These are phyloP conservation scores for Cucurbita ficifolia DNA, from an alignment of 306 rosid species.

Conservation along the genomic window DNA sequence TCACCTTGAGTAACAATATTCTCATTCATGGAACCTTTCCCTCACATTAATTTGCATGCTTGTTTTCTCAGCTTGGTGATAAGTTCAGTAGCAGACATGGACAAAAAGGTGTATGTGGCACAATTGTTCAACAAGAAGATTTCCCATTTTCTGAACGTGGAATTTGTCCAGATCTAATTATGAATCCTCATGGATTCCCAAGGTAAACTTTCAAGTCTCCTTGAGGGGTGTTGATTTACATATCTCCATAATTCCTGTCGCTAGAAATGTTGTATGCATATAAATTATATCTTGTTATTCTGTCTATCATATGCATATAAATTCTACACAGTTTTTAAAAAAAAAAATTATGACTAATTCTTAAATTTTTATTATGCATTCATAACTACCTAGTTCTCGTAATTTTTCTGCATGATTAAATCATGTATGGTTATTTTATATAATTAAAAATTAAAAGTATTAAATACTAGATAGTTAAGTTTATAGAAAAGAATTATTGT, in stretches of 20 bases:
- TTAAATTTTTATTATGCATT: not conserved
- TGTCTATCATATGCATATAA: not conserved
- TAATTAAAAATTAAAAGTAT: not conserved
- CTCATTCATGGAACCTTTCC: not conserved
- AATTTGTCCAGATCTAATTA: conserved; percentile 90
- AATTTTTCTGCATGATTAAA: not conserved
- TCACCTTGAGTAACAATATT: conserved; percentile 5
- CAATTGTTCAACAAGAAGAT: conserved; percentile 88
- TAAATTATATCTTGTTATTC: not conserved
- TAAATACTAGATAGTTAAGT: not conserved
- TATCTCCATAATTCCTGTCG: not conserved
- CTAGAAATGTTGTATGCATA: not conserved
- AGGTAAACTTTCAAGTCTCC: conserved; percentile 26
- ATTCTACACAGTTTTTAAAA: no score
- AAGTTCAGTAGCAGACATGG: conserved; percentile 99
- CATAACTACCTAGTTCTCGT: not conserved
- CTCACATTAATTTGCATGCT: conserved; percentile 7
- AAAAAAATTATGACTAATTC: not conserved
- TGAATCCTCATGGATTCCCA: conserved; percentile 99
- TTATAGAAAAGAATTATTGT: not conserved
- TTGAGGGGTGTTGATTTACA: not conserved
- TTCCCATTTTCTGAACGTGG: conserved; percentile 95
- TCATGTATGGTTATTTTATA: not conserved
- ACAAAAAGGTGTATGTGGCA: conserved; percentile 97
- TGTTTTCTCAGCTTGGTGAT: conserved; percentile 58